Evolutionary conservation across 2,329 filamentous ascomycete species (phyloP).

Genomic region (Hypoxylon sp.): DNA sequence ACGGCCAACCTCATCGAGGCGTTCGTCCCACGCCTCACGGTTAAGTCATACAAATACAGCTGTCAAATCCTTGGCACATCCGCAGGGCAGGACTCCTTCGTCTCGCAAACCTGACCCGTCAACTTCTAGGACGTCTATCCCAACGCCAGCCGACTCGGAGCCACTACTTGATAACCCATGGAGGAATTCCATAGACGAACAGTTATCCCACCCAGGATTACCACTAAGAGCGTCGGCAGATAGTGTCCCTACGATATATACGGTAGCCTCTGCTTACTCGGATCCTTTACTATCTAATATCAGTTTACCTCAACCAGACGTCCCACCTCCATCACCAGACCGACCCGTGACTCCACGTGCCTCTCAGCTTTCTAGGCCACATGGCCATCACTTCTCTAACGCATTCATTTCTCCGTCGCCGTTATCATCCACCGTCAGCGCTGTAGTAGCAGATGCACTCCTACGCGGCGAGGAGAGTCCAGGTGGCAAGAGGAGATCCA

Average conservation of each 20-base stretch:
- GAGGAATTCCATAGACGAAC: constrained; percentile 55
- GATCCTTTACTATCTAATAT: constrained; percentile 47
- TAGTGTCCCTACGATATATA: constrained; percentile 52
- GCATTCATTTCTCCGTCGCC: constrained; percentile 71
- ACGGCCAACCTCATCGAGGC: constrained; percentile 55
- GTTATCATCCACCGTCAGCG: constrained; percentile 70
- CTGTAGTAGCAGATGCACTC: constrained; percentile 69
- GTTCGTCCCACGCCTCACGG: constrained; percentile 64
- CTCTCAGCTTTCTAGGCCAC: constrained; percentile 52
- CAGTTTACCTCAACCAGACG: constrained; percentile 36
- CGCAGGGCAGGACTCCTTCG: constrained; percentile 55
- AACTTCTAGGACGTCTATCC: constrained; percentile 50
- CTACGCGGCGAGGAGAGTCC: constrained; percentile 61
- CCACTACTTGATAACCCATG: constrained; percentile 61
- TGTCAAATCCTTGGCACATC: constrained; percentile 54
- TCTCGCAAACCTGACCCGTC: constrained; percentile 53
- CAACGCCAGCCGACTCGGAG: constrained; percentile 54
- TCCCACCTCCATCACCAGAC: constrained; percentile 47
- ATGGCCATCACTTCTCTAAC: constrained; percentile 59
- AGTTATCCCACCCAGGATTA: constrained; percentile 52
- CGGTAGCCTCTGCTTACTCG: constrained; percentile 47
- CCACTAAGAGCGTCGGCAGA: constrained; percentile 52
- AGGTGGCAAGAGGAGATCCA: constrained; percentile 58
- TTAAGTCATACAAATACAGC: constrained; percentile 59
- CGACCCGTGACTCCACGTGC: constrained; percentile 51